These are phyloP conservation scores for Kwoniella sp. DNA, from an alignment of 768 basidiomycete species.

Conservation along the genomic window DNA sequence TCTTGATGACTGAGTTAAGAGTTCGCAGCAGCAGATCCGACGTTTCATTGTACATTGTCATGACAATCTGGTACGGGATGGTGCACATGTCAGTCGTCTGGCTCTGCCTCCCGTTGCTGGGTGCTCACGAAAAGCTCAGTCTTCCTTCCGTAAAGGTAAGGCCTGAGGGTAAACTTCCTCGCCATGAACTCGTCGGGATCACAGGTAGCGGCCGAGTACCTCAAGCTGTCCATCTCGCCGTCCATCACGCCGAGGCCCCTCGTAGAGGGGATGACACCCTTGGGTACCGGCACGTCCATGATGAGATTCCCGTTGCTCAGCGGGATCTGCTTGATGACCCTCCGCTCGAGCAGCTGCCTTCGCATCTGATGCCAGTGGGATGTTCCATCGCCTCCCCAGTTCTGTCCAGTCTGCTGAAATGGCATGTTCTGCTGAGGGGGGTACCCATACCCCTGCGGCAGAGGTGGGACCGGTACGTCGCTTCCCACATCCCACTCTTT, in stretches of 20 bases:
- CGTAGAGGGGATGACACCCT: constrained; percentile 63
- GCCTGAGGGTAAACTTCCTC: constrained; percentile 70
- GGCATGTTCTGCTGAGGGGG: constrained; percentile 20
- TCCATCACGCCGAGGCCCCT: constrained; percentile 41
- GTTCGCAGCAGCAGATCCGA: constrained; percentile 42
- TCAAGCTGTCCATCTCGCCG: constrained; percentile 37
- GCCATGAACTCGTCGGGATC: constrained; percentile 53
- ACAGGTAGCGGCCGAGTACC: constrained; percentile 44
- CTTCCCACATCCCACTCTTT: constrained; percentile 40
- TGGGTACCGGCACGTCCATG: constrained; percentile 74
- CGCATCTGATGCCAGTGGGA: constrained; percentile 40
- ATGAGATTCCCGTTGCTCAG: constrained; percentile 79
- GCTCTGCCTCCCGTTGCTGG: constrained; percentile 57
- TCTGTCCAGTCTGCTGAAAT: neutral
- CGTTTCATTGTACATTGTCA: constrained; percentile 48
- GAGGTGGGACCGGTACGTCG: constrained; percentile 23
- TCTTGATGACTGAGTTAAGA: constrained; percentile 49
- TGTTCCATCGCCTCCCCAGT: constrained; percentile 19
- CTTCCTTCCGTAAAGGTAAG: constrained; percentile 61
- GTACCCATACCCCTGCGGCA: constrained; percentile 5
- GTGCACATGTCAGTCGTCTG: neutral
- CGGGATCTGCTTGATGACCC: constrained; percentile 59
- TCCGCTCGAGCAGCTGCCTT: constrained; percentile 35
- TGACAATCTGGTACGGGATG: constrained; percentile 31
- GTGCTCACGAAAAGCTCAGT: constrained; percentile 54